Conservation (phyloP, 1,284 basidiomycete species). For the Anthracocystis walkeri region DNA sequence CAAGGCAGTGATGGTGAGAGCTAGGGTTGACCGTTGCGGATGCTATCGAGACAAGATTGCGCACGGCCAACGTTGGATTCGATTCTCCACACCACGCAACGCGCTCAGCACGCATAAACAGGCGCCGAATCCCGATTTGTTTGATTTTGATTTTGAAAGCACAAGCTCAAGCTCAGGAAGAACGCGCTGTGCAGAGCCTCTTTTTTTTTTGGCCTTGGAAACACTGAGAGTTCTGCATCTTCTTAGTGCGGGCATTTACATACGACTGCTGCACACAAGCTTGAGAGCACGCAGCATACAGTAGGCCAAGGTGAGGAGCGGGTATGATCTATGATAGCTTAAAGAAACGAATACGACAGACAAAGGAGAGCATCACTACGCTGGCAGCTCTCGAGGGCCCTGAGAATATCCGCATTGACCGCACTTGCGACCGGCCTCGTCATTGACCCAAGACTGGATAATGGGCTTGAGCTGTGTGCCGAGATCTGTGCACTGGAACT, state of each 20-base stretch:
- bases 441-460: slow-evolving; percentile 72
- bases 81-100: slow-evolving; percentile 1
- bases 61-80: neutral
- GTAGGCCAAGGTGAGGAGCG: neutral
- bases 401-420: slow-evolving; percentile 39
- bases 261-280: neutral
- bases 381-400: slow-evolving; percentile 43
- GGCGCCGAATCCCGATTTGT: slow-evolving; percentile 5
- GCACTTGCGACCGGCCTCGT: slow-evolving; percentile 56
- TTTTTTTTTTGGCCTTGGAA: neutral
- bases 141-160: too few relatives aligned
- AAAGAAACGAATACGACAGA: neutral
- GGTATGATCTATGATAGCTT: neutral
- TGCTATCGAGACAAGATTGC: neutral
- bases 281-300: neutral
- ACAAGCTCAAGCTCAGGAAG: neutral
- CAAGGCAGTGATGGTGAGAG: neutral
- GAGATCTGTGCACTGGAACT: slow-evolving; percentile 89
- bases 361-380: slow-evolving; percentile 6
- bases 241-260: neutral
- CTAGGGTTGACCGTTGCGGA: neutral
- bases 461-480: slow-evolving; percentile 93
- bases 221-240: neutral
- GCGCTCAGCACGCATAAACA: neutral
- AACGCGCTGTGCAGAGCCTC: neutral